phyloP scores from a whole-genome alignment of 2,329 filamentous ascomycete species.

The Ophiocordyceps camponoti-rufipedis region DNA sequence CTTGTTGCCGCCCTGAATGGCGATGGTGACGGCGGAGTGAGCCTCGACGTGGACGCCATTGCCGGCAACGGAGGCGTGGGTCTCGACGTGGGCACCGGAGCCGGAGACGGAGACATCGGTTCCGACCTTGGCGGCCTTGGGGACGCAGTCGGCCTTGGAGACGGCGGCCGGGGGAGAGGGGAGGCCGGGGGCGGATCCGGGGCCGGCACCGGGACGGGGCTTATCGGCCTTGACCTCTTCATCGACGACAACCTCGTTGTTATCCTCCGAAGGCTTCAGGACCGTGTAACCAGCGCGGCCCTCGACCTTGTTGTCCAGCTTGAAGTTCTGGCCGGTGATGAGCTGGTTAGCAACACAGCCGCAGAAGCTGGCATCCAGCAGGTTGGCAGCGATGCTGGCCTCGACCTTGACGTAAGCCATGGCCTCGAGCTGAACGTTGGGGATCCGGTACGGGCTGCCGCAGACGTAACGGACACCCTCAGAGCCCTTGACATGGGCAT shows the following conservation, averaged over 20 bases:
- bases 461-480: neutral
- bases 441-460: neutral
- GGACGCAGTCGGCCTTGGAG: neutral
- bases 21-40: neutral
- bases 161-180: neutral
- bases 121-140: neutral
- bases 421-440: neutral
- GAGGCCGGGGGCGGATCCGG: neutral
- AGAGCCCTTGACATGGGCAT: neutral
- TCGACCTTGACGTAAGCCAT: neutral
- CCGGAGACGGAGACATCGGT: neutral
- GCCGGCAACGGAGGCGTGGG: neutral
- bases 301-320: neutral
- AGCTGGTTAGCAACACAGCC: neutral
- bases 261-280: neutral
- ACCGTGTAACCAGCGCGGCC: neutral
- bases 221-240: neutral
- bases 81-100: neutral
- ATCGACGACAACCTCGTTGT: neutral
- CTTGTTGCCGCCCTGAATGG: neutral
- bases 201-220: neutral
- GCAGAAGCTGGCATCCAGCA: neutral
- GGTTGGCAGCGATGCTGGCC: neutral
- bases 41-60: neutral
- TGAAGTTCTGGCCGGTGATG: neutral